Base-by-base conservation (phyloP, 495 filamentous ascomycete species). In the Hyphodiscus hymeniophilus region DNA sequence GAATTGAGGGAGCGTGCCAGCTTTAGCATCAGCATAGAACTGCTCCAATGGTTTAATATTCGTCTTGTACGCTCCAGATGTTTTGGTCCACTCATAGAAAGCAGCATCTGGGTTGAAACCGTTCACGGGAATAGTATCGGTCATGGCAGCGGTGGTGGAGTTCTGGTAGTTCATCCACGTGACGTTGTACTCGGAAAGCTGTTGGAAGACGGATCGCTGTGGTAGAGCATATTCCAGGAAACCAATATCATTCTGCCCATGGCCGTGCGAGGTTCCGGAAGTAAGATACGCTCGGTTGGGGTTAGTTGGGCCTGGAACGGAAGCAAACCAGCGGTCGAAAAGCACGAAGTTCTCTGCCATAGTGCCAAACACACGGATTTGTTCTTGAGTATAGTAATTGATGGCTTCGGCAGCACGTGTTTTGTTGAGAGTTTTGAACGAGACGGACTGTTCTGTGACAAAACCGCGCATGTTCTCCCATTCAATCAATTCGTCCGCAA, bases 281-380 rank as follows among this genome's bases (percentile, higher is more conserved):
- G 65, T 56, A n/a, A 72, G 51, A 30, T 64, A 68, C 1, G 64
- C 60, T 5, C 73, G 66, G 63, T 75, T 75, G 28, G 72, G 70
- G 41, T 57, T 57, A 15, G 55, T 57, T 2, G 55, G 55, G 10
- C 74, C 74, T 2, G 72, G 72, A 31, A 71, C 60, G 42, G 65
- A 61, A 8, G 70, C 68, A 56, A 70, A 67, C 72, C 73, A 77
- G 54, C 68, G 61, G 62, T 76, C 70, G 55, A 77, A 75, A 18
- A 66, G 64, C 0, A 70, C 57, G 53, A 68, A 77, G 54, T 76
- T 71, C 42, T 76, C 61, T n/a, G 69, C 70, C 48, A 77, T 55
- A 11, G 60, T 38, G 5, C 60, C 65, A 28, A 76, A 58, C 8
- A 74, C 67, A 10, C 71, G 72, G 12, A 75, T 61, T 52, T 76